phyloP scores from a whole-genome alignment of 2,329 filamentous ascomycete species.

The Epichloe sylvatica region DNA sequence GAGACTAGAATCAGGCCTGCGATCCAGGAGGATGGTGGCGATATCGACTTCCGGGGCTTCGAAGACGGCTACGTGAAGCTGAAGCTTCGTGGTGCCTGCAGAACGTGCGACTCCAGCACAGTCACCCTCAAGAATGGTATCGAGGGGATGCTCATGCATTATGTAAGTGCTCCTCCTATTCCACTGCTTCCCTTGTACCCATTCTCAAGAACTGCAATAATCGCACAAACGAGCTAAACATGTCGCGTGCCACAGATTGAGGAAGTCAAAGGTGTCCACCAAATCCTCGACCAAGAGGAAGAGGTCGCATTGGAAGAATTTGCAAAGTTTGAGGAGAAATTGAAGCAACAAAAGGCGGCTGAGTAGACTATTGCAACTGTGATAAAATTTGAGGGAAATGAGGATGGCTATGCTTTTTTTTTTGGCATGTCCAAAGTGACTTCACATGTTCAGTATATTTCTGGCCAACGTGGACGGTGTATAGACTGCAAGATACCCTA shows the following conservation, averaged over 20 bases:
- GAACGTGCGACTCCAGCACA: slow-evolving; percentile 92
- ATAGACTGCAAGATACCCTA: not conserved
- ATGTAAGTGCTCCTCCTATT: slow-evolving; percentile 44
- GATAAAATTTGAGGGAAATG: not conserved
- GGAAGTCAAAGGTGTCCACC: slow-evolving; percentile 83
- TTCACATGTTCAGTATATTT: not conserved
- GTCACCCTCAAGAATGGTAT: slow-evolving; percentile 96
- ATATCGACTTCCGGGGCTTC: slow-evolving; percentile 91
- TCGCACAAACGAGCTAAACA: not conserved
- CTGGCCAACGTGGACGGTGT: not conserved
- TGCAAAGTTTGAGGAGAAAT: slow-evolving; percentile 83
- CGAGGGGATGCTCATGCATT: slow-evolving; percentile 96
- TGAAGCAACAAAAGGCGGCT: slow-evolving; percentile 38
- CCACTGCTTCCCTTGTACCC: not conserved
- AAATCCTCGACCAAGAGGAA: slow-evolving; percentile 84
- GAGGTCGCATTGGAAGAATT: slow-evolving; percentile 79
- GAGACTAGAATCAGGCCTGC: slow-evolving; percentile 90
- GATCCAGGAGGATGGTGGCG: slow-evolving; percentile 94
- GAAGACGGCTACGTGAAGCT: slow-evolving; percentile 66
- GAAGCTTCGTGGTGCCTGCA: slow-evolving; percentile 82
- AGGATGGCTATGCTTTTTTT: not conserved
- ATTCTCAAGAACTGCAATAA: not conserved
- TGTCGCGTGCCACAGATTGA: slow-evolving; percentile 51
- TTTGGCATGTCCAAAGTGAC: not conserved
- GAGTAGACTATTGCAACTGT: slow-evolving; percentile 5